phyloP scores from a whole-genome alignment of 164 flowering plant species.

The Houttuynia cordata region DNA sequence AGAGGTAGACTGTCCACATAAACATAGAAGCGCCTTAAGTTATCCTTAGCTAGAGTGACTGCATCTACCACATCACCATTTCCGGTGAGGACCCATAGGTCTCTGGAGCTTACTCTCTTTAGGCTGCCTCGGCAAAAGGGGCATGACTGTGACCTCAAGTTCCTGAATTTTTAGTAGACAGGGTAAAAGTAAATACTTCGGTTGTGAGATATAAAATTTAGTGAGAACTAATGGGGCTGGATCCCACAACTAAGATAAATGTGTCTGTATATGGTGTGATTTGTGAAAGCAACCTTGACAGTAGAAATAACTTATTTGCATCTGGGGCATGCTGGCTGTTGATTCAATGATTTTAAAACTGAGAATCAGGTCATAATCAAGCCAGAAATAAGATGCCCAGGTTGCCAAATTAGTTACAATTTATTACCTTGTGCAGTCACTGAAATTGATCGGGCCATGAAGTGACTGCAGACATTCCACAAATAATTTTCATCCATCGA shows the following conservation, averaged over 20 bases:
- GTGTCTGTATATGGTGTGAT: no score
- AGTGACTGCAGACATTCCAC: neutral
- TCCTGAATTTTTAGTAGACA: constrained; percentile 37
- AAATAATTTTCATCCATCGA: neutral
- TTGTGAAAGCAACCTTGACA: no score
- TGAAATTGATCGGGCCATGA: neutral
- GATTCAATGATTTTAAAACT: no score
- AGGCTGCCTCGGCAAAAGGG: constrained; percentile 93
- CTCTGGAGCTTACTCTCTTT: constrained; percentile 42
- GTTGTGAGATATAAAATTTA: neutral
- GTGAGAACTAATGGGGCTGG: neutral
- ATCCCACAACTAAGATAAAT: neutral
- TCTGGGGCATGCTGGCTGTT: no score
- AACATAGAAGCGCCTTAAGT: constrained; percentile 62
- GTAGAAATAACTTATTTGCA: no score
- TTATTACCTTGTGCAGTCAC: neutral
- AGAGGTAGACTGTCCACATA: constrained; percentile 63
- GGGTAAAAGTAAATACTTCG: neutral
- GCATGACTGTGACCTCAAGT: constrained; percentile 76
- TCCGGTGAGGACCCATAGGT: constrained; percentile 88
- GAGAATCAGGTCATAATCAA: no score
- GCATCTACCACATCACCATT: constrained; percentile 59
- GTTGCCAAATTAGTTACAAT: no score
- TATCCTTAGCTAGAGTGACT: constrained; percentile 56
- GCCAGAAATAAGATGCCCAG: neutral